phyloP scores from a whole-genome alignment of 2,329 filamentous ascomycete genomes.

The Trichoderma semiorbis region DNA sequence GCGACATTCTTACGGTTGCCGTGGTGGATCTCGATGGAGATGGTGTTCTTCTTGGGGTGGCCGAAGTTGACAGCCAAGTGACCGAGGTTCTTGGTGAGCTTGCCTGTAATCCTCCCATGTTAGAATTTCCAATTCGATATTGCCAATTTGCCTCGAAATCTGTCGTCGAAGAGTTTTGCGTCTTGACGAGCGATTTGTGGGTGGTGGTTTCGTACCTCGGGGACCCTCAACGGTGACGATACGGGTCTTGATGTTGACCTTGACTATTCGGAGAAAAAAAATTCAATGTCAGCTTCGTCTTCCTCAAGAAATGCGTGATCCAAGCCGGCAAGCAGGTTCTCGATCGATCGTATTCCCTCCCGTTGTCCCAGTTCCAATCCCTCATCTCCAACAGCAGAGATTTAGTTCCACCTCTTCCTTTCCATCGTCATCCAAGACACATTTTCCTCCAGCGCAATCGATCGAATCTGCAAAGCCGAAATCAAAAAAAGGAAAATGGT shows the following conservation, averaged over 20 bases:
- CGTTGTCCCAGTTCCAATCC: neutral
- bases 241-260: constrained; percentile 95
- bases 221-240: constrained; percentile 96
- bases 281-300: constrained; percentile 29
- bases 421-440: neutral
- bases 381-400: neutral
- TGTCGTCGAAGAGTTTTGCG: neutral
- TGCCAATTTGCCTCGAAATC: neutral
- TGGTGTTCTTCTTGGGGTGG: constrained; percentile 76
- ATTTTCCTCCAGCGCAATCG: constrained; percentile 7
- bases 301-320: neutral
- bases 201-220: constrained; percentile 60
- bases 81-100: constrained; percentile 94
- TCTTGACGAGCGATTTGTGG: neutral
- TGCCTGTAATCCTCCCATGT: constrained; percentile 54
- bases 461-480: neutral
- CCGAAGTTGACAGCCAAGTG: constrained; percentile 97
- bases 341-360: neutral
- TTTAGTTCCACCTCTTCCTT: neutral
- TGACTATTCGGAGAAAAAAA: constrained; percentile 61
- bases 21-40: constrained; percentile 99
- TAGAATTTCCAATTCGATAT: constrained; percentile 3
- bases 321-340: neutral
- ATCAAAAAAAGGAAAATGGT: constrained; percentile 19
- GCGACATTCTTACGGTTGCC: constrained; percentile 97